phyloP scores from a whole-genome alignment of 2,329 filamentous ascomycete genomes.

The Dothiorella sarmentorum region DNA sequence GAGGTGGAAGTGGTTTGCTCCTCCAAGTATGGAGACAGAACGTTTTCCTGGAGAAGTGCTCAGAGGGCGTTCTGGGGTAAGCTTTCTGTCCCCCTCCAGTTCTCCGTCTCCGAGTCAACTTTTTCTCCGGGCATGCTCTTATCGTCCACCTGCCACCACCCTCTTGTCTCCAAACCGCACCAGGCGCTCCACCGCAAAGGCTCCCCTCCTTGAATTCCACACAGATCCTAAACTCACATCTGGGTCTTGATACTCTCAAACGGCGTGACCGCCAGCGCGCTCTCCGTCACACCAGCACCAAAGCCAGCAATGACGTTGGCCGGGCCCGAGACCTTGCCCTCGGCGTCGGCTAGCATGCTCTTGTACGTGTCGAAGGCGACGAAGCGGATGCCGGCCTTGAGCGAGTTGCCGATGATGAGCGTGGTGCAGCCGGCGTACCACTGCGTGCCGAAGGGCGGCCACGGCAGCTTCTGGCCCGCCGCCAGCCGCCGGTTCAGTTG shows the following conservation, averaged over 20 bases:
- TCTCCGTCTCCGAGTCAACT: too few relatives aligned
- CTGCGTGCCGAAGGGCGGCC: slow-evolving; percentile 87
- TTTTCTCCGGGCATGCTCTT: too few relatives aligned
- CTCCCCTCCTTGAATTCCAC: neutral
- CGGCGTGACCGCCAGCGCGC: slow-evolving; percentile 86
- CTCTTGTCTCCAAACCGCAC: too few relatives aligned
- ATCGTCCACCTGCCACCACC: too few relatives aligned
- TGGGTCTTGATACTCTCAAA: slow-evolving; percentile 99
- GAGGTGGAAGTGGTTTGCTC: too few relatives aligned
- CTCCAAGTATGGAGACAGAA: too few relatives aligned
- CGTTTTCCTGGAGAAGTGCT: too few relatives aligned
- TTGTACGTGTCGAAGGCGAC: slow-evolving; percentile 97
- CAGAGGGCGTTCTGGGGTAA: too few relatives aligned
- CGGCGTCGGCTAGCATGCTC: slow-evolving; percentile 70
- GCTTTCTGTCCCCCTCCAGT: too few relatives aligned
- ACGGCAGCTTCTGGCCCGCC: slow-evolving; percentile 82
- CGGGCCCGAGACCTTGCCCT: slow-evolving; percentile 86
- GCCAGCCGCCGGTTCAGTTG: slow-evolving; percentile 85
- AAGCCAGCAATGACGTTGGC: slow-evolving; percentile 91
- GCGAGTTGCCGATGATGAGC: slow-evolving; percentile 90
- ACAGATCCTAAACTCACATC: slow-evolving; percentile 46
- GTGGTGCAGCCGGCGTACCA: slow-evolving; percentile 99
- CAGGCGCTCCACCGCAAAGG: neutral
- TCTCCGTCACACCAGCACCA: slow-evolving; percentile 91
- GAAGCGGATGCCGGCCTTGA: slow-evolving; percentile 94